Evolutionary conservation across 2,329 filamentous ascomycete species (phyloP), one percentile per base, ranked within the genome.

Genomic region (Paecilomyces sp.): DNA sequence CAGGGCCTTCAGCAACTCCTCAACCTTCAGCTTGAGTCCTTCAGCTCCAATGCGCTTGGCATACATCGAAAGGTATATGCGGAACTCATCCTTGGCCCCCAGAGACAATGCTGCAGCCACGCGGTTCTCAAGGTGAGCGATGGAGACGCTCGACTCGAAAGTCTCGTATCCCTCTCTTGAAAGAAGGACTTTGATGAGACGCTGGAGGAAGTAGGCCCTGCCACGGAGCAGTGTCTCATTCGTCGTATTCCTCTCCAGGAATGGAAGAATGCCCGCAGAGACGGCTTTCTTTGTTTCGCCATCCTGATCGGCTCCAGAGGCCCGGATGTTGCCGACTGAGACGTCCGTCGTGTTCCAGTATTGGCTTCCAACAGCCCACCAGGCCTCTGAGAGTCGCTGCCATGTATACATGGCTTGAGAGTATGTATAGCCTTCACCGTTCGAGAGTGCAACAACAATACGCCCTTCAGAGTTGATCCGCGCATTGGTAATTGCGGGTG

Each of bases 331-430:
- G 55, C 89, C 88, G 57, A 96, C 86, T 0, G 92, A 92, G 1
- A 91, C 92, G 69, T 97, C 94, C 57, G 92, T 96, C 0, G 92
- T 95, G 74, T 99, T 97, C 95, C 94, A 99, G 74, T 99, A 99
- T 72, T 99, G 94, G 66, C 91, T 96, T 18, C 92, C 92, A 0
- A 97, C 92, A 0, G 93, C 93, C 92, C 94, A 99, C 94, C 94
- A 99, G 1, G 91, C 85, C 72, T 99, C 95, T 1, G 92, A 96
- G n/a, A 99, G 81, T 9, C 92, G 87, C 74, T 97, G 93, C 94
- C 94, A 99, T 7, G 87, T 85, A 74, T 87, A 93, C 88, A 99
- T 90, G 18, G 83, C 82, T 0, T 89, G 85, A 1, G 90, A 90
- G 75, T 99, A 99, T 57, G 88, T 88, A 75, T 92, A 99, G 1